Evolutionary conservation across 2,329 filamentous ascomycete genomes (phyloP).

Genomic region (Ophiocordyceps australis): DNA sequence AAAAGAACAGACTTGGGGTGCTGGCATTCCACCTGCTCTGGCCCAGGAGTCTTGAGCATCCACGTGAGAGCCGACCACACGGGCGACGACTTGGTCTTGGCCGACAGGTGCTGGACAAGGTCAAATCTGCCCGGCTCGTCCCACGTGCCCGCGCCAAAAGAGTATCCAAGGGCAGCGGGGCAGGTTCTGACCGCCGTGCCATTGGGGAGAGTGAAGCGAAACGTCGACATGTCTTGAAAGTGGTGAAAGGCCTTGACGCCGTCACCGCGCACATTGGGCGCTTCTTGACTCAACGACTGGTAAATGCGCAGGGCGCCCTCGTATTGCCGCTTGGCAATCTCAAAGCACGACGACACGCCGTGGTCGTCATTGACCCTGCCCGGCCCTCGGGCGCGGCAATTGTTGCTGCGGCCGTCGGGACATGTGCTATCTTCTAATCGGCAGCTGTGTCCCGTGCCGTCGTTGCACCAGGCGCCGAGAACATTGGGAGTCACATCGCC

Average conservation of each 20-base stretch:
- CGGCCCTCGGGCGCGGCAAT: constrained; percentile 55
- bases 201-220: constrained; percentile 54
- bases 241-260: constrained; percentile 64
- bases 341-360: constrained; percentile 57
- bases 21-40: constrained; percentile 58
- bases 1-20: constrained; percentile 68
- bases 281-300: constrained; percentile 24
- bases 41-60: constrained; percentile 48
- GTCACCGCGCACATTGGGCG: constrained; percentile 38
- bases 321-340: constrained; percentile 53
- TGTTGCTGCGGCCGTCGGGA: constrained; percentile 41
- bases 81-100: constrained; percentile 49
- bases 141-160: constrained; percentile 77
- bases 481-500: constrained; percentile 84
- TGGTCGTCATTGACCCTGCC: constrained; percentile 46
- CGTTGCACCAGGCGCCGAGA: constrained; percentile 75
- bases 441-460: constrained; percentile 55
- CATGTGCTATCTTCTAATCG: constrained; percentile 73
- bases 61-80: constrained; percentile 62
- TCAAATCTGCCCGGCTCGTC: constrained; percentile 81
- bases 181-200: constrained; percentile 57
- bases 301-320: constrained; percentile 32
- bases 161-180: constrained; percentile 71
- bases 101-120: constrained; percentile 69
- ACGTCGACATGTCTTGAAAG: constrained; percentile 62